These are phyloP conservation scores for Tetrahymena thermophila DNA, from an alignment of 73 alveolate genomes.

Conservation along the genomic window DNA sequence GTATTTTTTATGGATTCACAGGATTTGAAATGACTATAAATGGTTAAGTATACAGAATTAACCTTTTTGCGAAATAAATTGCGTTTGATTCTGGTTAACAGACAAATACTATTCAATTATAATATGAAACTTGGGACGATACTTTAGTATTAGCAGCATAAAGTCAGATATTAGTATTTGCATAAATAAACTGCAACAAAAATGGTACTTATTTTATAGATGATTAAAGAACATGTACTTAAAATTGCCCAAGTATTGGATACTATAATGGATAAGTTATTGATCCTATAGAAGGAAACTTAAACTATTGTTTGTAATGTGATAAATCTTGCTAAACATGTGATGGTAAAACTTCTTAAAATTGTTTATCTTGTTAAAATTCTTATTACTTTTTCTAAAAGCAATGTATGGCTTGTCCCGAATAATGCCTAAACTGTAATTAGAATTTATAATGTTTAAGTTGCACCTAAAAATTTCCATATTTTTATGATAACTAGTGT, in stretches of 20 bases:
- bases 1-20: background rate
- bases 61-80: too few species aligned
- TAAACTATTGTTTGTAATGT: background rate
- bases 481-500: too few species aligned
- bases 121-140: background rate
- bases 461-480: too few species aligned
- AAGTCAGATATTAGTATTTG: too few species aligned
- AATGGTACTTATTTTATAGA: background rate
- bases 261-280: background rate
- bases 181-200: background rate
- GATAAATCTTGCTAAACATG: background rate
- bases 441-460: too few species aligned
- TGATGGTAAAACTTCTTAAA: background rate
- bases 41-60: background rate
- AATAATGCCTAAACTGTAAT: too few species aligned
- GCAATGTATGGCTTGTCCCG: too few species aligned
- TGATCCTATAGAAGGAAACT: background rate
- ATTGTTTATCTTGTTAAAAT: background rate
- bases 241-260: background rate
- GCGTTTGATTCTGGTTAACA: background rate
- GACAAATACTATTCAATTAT: too few species aligned
- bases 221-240: background rate
- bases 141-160: background rate
- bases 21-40: background rate
- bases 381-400: too few species aligned